phyloP scores from a whole-genome alignment of 2,329 filamentous ascomycete genomes.

The Coniochaeta pulveracea region DNA sequence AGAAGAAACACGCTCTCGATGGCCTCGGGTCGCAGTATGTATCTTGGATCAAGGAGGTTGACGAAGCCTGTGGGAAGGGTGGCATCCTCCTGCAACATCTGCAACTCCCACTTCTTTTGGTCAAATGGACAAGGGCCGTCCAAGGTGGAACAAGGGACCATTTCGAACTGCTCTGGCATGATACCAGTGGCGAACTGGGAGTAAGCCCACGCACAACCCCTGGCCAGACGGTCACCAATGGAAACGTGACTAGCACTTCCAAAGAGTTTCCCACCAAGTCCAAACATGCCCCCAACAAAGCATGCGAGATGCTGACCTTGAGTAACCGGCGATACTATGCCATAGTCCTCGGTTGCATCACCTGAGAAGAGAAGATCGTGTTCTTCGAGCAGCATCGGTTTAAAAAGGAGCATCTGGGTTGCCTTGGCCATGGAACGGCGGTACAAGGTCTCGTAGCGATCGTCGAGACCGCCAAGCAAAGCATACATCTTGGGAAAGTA shows the following conservation, averaged over 20 bases:
- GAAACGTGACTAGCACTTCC: slow-evolving; percentile 30
- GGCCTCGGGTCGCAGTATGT: slow-evolving; percentile 26
- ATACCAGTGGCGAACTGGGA: slow-evolving; percentile 38
- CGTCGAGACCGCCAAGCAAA: slow-evolving; percentile 50
- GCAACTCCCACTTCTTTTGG: slow-evolving; percentile 16
- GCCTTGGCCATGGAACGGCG: slow-evolving; percentile 45
- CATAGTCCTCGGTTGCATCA: slow-evolving; percentile 12
- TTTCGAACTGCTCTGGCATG: slow-evolving; percentile 44
- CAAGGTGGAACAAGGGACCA: slow-evolving; percentile 28
- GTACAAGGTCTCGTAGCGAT: slow-evolving; percentile 51
- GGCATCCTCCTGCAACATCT: slow-evolving; percentile 35
- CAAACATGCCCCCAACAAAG: slow-evolving; percentile 35
- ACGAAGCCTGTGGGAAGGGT: slow-evolving; percentile 47
- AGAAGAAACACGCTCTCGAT: slow-evolving; percentile 30
- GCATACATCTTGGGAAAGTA: slow-evolving; percentile 50
- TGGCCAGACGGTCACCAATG: slow-evolving; percentile 32
- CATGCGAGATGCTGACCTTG: slow-evolving; percentile 31
- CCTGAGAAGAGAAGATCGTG: slow-evolving; percentile 54
- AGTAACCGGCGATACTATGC: slow-evolving; percentile 13
- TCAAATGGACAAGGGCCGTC: slow-evolving; percentile 21
- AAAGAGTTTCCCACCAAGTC: slow-evolving; percentile 32
- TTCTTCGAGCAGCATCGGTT: slow-evolving; percentile 52
- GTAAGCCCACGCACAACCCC: slow-evolving; percentile 48
- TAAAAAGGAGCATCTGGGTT: slow-evolving; percentile 53
- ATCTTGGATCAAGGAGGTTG: slow-evolving; percentile 34